These are phyloP conservation scores for Brasilioporus rufonigricans DNA, from an alignment of 768 basidiomycete genomes.

Conservation along the genomic window DNA sequence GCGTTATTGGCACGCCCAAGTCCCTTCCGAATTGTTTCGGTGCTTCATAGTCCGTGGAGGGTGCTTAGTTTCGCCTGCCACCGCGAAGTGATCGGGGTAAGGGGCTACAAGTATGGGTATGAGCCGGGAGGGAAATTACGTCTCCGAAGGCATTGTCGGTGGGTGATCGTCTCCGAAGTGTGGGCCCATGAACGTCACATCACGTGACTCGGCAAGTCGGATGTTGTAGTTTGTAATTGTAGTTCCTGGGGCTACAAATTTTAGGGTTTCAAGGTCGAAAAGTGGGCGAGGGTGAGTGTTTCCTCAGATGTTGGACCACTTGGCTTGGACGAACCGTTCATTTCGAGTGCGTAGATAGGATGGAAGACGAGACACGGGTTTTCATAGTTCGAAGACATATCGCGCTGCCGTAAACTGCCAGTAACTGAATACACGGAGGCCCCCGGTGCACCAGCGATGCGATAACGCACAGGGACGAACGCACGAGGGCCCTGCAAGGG, in stretches of 20 bases:
- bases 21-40: not conserved
- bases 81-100: constrained; percentile 20
- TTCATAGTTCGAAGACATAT: not conserved
- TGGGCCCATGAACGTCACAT: not conserved
- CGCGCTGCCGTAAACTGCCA: constrained; percentile 11
- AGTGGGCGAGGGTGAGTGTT: not conserved
- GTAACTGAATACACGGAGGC: not conserved
- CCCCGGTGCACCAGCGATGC: not conserved
- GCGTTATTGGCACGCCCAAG: constrained; percentile 1
- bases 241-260: not conserved
- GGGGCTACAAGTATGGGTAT: not conserved
- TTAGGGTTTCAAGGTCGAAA: not conserved
- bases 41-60: not conserved
- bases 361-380: constrained; percentile 15
- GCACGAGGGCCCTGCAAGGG: not conserved
- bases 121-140: constrained; percentile 13
- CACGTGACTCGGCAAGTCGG: not conserved
- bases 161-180: not conserved
- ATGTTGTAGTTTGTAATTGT: not conserved
- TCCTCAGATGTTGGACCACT: constrained; percentile 2
- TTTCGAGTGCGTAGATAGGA: constrained; percentile 8
- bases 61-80: not conserved
- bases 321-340: not conserved
- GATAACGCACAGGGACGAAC: constrained; percentile 9
- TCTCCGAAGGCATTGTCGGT: constrained; percentile 3